Conservation (phyloP, 768 basidiomycete genomes). For the Tylopilus plumbeoviolaceoides region DNA sequence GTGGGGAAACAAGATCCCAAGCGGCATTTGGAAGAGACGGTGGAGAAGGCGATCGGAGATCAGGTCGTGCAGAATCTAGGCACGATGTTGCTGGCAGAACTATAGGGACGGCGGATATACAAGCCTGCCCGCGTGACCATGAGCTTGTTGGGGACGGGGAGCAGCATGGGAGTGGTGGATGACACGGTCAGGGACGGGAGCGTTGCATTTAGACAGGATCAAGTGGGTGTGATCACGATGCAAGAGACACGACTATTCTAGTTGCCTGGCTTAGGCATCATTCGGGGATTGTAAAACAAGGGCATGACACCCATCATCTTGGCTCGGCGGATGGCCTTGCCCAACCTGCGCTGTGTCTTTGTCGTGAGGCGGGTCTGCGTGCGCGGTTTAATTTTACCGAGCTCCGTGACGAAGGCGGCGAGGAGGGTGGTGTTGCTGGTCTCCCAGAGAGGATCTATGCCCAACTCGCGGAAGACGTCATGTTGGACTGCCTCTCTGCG, state of each 20-base stretch:
- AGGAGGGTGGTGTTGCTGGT: slow-evolving; percentile 58
- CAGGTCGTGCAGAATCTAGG: slow-evolving; percentile 95
- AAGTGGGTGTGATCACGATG: background rate
- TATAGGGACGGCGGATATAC: slow-evolving; percentile 40
- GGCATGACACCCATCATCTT: slow-evolving; percentile 91
- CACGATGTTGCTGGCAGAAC: slow-evolving; percentile 90
- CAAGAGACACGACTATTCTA: background rate
- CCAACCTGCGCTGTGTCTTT: slow-evolving; percentile 72
- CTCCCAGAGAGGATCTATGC: slow-evolving; percentile 71
- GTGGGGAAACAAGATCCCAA: slow-evolving; percentile 98
- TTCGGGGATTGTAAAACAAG: slow-evolving; percentile 30
- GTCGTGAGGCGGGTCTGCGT: slow-evolving; percentile 68
- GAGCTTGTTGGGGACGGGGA: background rate
- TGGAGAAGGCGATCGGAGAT: slow-evolving; percentile 97
- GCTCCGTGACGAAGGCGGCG: slow-evolving; percentile 56
- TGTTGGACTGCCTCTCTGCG: slow-evolving; percentile 46
- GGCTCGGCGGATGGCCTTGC: slow-evolving; percentile 83
- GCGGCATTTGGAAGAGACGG: slow-evolving; percentile 94
- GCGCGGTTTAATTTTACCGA: slow-evolving; percentile 79
- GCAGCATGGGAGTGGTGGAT: background rate
- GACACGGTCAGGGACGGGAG: slow-evolving; percentile 9
- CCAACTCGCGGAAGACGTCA: slow-evolving; percentile 70
- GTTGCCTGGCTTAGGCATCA: slow-evolving; percentile 21
- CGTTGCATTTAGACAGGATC: background rate
- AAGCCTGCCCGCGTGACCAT: background rate